phyloP scores from a whole-genome alignment of 2,329 filamentous ascomycete species.

The Colletotrichum salicis region DNA sequence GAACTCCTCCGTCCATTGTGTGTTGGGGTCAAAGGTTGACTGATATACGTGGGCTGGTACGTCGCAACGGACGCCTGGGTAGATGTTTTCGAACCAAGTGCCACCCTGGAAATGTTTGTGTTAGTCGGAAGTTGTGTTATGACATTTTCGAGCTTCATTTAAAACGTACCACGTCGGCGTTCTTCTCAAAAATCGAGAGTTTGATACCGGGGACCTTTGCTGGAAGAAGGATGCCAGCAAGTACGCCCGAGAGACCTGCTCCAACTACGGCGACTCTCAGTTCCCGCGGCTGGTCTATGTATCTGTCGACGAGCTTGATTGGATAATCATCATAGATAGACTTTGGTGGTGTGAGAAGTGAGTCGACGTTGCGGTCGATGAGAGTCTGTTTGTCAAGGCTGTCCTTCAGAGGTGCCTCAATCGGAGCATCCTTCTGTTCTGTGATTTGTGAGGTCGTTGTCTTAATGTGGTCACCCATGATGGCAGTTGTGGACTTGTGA shows the following conservation, averaged over 20 bases:
- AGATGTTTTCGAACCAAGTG: slow-evolving; percentile 66
- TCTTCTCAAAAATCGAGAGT: slow-evolving; percentile 75
- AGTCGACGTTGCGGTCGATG: slow-evolving; percentile 18
- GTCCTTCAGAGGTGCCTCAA: not conserved
- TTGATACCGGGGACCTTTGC: slow-evolving; percentile 75
- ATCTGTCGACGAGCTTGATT: slow-evolving; percentile 47
- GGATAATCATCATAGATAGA: slow-evolving; percentile 23
- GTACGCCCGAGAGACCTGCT: slow-evolving; percentile 71
- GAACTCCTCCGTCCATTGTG: slow-evolving; percentile 76
- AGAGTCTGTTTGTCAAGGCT: slow-evolving; percentile 2
- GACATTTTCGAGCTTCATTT: rapidly evolving
- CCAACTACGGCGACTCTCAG: slow-evolving; percentile 71
- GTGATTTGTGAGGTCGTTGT: not conserved
- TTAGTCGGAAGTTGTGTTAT: not conserved
- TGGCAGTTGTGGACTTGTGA: not conserved
- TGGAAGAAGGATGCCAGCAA: slow-evolving; percentile 73
- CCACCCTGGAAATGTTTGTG: slow-evolving; percentile 50
- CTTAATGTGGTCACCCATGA: slow-evolving; percentile 28
- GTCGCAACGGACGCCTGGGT: slow-evolving; percentile 75
- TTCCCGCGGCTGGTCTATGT: slow-evolving; percentile 58
- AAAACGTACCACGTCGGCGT: slow-evolving; percentile 68
- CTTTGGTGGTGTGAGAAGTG: slow-evolving; percentile 27
- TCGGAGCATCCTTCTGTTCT: not conserved
- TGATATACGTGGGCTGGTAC: slow-evolving; percentile 77
- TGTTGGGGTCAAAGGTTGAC: slow-evolving; percentile 73